These are phyloP conservation scores for Ganoderma multipileum DNA, from an alignment of 1,284 basidiomycete species.

Conservation along the genomic window DNA sequence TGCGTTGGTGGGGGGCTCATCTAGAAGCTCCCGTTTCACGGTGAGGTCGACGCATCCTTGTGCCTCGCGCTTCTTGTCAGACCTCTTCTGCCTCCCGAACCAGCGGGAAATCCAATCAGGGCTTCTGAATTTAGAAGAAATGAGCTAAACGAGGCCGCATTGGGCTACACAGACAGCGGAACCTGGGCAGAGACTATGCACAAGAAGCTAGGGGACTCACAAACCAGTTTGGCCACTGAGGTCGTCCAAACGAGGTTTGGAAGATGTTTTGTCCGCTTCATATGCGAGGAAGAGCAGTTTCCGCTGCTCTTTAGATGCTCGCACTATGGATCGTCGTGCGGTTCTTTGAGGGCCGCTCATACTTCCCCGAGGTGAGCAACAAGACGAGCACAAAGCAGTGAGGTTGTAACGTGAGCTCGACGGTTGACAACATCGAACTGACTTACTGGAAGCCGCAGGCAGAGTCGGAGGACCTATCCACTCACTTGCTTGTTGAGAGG, in stretches of 20 bases:
- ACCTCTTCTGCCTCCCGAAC: slow-evolving; percentile 5
- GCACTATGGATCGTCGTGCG: slow-evolving; percentile 7
- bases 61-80: slow-evolving; percentile 3
- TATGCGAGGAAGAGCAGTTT: slow-evolving; percentile 7
- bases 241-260: slow-evolving; percentile 3
- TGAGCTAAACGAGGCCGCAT: no score
- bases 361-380: no score
- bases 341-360: neutral
- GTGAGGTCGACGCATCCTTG: slow-evolving; percentile 10
- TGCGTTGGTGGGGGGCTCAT: neutral
- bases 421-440: no score
- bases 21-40: slow-evolving; percentile 8
- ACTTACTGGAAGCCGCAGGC: no score
- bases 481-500: no score
- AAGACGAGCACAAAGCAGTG: no score
- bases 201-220: neutral
- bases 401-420: no score
- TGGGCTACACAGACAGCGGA: neutral
- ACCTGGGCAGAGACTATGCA: neutral
- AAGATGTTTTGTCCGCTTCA: neutral
- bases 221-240: slow-evolving; percentile 2
- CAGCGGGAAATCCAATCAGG: slow-evolving; percentile 10
- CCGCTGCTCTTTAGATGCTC: slow-evolving; percentile 7
- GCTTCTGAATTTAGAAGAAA: no score
- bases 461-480: no score